Evolutionary conservation across 2,329 filamentous ascomycete species (phyloP).

Genomic region (Fusarium palustre): DNA sequence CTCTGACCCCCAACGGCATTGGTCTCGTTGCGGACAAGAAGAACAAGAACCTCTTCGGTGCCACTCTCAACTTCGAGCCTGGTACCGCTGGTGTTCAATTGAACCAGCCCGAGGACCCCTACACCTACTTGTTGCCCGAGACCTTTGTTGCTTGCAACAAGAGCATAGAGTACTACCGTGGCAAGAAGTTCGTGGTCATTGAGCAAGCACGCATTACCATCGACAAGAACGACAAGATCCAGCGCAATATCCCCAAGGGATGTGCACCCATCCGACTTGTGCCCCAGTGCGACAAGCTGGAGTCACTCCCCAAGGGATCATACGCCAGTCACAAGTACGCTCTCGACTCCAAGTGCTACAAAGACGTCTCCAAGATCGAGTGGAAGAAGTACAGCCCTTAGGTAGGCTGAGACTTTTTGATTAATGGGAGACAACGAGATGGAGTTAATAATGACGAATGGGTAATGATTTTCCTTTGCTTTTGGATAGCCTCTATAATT

Average conservation of each 20-base stretch:
- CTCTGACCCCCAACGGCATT: conserved; percentile 55
- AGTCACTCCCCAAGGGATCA: conserved; percentile 52
- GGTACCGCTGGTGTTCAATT: conserved; percentile 54
- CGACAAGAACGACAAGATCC: conserved; percentile 39
- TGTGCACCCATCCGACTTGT: conserved; percentile 59
- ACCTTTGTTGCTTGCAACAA: conserved; percentile 58
- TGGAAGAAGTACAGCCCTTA: conserved; percentile 45
- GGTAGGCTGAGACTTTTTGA: conserved; percentile 3
- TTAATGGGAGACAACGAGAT: background rate
- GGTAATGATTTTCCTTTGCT: conserved; percentile 24
- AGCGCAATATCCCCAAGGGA: conserved; percentile 46
- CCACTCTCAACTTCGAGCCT: conserved; percentile 50
- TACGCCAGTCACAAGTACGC: conserved; percentile 56
- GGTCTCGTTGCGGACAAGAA: conserved; percentile 46
- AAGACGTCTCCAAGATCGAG: conserved; percentile 50
- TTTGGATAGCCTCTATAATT: conserved; percentile 31
- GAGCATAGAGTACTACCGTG: conserved; percentile 56
- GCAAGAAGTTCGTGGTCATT: conserved; percentile 53
- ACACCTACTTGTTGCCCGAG: conserved; percentile 51
- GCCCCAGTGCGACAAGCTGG: conserved; percentile 57
- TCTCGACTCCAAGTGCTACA: conserved; percentile 55
- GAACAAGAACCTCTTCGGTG: conserved; percentile 49
- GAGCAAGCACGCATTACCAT: conserved; percentile 52
- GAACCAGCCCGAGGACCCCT: conserved; percentile 38
- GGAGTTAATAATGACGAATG: conserved; percentile 37